Evolutionary conservation across 2,329 filamentous ascomycete species (phyloP), one percentile per base, ranked within the genome.

Genomic region (Daldinia eschscholtzii): DNA sequence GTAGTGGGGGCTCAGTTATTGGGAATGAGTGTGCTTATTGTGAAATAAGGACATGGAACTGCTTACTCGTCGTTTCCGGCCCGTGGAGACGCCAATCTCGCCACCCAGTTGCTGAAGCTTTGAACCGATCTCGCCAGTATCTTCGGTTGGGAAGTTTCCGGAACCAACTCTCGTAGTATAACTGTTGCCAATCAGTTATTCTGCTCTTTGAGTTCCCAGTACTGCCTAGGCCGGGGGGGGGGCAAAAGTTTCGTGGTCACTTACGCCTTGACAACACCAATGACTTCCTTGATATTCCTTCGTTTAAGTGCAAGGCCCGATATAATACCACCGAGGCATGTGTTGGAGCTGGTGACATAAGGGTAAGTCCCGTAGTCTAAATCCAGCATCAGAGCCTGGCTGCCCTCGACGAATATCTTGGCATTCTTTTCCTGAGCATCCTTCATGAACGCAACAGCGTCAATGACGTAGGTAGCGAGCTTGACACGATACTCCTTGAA

Each of bases 351-450:
- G 26, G 86, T 88, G 44, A 88, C 86, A 73, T 82, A 87, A 52
- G 86, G 86, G 67, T 88, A 88, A 63, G 67, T 72, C n/a, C 71
- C 83, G 80, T 74, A 84, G 84, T 70, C 72, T 23, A 90, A 82
- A 74, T 90, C 88, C 60, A 90, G 81, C 86, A 90, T 88, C 55
- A 89, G 79, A 73, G 72, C 72, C 35, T 91, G 88, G 41, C 89
- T 89, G 60, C 90, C 91, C 80, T 93, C 91, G 10, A 93, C 84
- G 2, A 93, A 83, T 70, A 93, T 89, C 61, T 86, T 86, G 41
- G 82, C 83, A 41, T 88, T 85, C 62, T 82, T 81, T 62, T 86
- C 80, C 76, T 92, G 89, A 1, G 88, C 89, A 9, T 82, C 82
- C 64, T 84, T 81, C 76, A 93, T 87, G 61, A 92, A 87, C 42